Evolutionary conservation across 306 rosid genomes (phyloP).

Genomic region (peach (Prunus persica)): DNA sequence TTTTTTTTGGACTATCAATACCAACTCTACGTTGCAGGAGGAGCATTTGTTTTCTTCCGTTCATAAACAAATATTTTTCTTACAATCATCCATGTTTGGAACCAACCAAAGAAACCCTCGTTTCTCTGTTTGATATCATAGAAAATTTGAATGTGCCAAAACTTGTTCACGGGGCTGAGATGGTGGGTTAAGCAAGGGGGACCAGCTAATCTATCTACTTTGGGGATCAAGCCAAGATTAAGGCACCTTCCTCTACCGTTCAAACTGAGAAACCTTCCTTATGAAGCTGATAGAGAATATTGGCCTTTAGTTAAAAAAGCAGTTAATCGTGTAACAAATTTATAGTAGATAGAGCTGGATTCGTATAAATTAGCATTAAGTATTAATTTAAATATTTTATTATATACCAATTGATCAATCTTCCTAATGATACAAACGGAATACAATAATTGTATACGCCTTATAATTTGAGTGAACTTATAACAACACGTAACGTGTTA

Average conservation of each 20-base stretch:
- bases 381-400: too few relatives aligned
- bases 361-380: too few relatives aligned
- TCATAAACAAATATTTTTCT: neutral
- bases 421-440: too few relatives aligned
- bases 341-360: neutral
- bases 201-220: neutral
- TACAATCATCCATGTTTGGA: neutral
- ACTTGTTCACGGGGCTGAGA: conserved; percentile 27
- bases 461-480: too few relatives aligned
- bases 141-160: conserved; percentile 13
- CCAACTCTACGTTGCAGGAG: too few relatives aligned
- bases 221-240: neutral
- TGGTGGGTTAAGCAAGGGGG: neutral
- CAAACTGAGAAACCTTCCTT: neutral
- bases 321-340: neutral
- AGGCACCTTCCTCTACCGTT: neutral
- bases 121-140: neutral
- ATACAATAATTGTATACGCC: too few relatives aligned
- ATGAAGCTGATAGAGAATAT: neutral
- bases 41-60: too few relatives aligned
- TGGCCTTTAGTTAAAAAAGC: neutral
- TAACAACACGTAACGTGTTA: too few relatives aligned
- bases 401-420: too few relatives aligned
- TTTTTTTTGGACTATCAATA: too few relatives aligned
- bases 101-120: neutral